These are phyloP conservation scores for Wickerhamiella occidentalis DNA, from an alignment of 805 yeast genomes.

Conservation along the genomic window DNA sequence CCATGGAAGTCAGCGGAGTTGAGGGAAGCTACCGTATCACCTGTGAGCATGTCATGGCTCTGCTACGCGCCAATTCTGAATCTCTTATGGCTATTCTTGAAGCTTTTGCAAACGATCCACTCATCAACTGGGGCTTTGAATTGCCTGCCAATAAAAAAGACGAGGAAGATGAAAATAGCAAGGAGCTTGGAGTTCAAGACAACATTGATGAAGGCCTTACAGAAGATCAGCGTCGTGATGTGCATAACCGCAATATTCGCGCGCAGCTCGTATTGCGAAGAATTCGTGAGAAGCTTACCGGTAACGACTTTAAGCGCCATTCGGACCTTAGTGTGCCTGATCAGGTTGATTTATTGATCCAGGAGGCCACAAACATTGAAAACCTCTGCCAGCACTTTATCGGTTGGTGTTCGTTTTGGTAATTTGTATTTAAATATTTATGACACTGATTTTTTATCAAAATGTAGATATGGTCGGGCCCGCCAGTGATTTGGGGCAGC, in stretches of 20 bases:
- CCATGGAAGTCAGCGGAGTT: conserved; percentile 98
- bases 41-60: conserved; percentile 94
- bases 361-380: conserved; percentile 93
- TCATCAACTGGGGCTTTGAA: conserved; percentile 97
- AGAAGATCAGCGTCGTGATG: conserved; percentile 20
- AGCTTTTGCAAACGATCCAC: conserved; percentile 96
- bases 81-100: conserved; percentile 95
- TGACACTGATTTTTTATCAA: background rate
- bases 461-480: too few relatives aligned
- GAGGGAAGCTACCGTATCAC: conserved; percentile 96
- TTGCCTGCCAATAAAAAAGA: conserved; percentile 45
- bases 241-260: conserved; percentile 54
- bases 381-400: conserved; percentile 92
- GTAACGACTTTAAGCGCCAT: conserved; percentile 74
- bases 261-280: conserved; percentile 82
- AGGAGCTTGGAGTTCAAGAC: background rate
- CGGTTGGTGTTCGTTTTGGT: conserved; percentile 99
- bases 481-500: too few relatives aligned
- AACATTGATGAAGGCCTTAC: conserved; percentile 16
- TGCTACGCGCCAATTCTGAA: conserved; percentile 84
- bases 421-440: conserved; percentile 8
- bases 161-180: conserved; percentile 9
- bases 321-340: conserved; percentile 66
- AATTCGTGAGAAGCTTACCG: conserved; percentile 83
- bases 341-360: conserved; percentile 87